These are phyloP conservation scores for Singerocomus rubriflavus DNA, from an alignment of 1,284 basidiomycete genomes.

Conservation along the genomic window DNA sequence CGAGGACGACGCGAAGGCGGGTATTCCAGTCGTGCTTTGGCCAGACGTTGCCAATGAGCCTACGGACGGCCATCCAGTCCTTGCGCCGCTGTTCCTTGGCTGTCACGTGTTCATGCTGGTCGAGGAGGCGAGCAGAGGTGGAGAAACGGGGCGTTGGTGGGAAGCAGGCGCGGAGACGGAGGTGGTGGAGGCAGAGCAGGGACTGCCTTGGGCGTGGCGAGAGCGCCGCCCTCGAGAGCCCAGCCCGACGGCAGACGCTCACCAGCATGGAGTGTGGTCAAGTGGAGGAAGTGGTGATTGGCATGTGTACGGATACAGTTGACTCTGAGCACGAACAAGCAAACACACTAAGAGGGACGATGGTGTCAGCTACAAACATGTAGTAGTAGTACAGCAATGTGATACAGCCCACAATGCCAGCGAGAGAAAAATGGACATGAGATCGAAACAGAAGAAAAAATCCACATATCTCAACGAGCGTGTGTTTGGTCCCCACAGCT, in stretches of 20 bases:
- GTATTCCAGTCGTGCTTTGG: conserved; percentile 75
- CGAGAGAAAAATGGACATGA: conserved; percentile 1
- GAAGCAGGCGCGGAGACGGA: background rate
- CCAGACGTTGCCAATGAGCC: conserved; percentile 68
- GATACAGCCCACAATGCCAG: conserved; percentile 12
- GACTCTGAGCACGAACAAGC: background rate
- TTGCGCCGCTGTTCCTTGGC: conserved; percentile 55
- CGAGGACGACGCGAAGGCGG: conserved; percentile 76
- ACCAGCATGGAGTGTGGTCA: conserved; percentile 25
- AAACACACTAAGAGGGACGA: background rate
- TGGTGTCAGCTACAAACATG: conserved; percentile 16
- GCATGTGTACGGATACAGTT: background rate
- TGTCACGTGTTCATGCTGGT: conserved; percentile 19
- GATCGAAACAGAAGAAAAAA: conserved; percentile 9
- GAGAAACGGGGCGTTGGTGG: conserved; percentile 9
- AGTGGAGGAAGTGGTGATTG: background rate
- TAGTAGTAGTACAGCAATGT: conserved; percentile 22
- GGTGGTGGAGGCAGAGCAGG: conserved; percentile 1
- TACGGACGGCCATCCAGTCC: conserved; percentile 68
- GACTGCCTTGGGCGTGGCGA: conserved; percentile 7
- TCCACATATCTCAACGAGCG: conserved; percentile 1
- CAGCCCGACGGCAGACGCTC: conserved; percentile 16
- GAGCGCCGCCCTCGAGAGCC: conserved; percentile 6
- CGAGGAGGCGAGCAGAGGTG: conserved; percentile 12
- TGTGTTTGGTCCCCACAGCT: background rate